Evolutionary conservation across 176 grass and related monocot species (phyloP).

Genomic region (Aegilops umbellulata): DNA sequence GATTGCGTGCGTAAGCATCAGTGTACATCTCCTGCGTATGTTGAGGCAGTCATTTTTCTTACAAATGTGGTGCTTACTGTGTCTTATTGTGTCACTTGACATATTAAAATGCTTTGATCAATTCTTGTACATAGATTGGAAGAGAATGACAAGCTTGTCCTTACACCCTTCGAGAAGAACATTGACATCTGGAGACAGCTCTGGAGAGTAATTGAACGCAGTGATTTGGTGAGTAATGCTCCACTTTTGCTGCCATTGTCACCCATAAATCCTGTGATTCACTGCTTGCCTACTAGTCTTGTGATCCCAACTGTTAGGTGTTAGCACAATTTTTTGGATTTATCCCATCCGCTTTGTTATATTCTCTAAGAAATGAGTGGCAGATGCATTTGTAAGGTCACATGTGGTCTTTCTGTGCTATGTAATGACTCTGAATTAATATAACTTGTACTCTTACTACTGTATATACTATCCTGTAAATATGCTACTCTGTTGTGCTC

Average conservation of each 20-base stretch:
- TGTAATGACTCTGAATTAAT: not conserved
- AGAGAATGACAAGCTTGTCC: constrained; percentile 81
- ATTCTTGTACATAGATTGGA: constrained; percentile 58
- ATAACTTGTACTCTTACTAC: not conserved
- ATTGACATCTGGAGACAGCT: constrained; percentile 99
- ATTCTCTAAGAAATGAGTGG: not conserved
- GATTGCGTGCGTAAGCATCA: not conserved
- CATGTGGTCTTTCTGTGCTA: not conserved
- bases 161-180: constrained; percentile 95
- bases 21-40: not conserved
- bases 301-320: not conserved
- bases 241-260: not conserved
- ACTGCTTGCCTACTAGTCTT: not conserved
- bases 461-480: not conserved
- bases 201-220: constrained; percentile 91
- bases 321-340: not conserved
- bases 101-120: not conserved
- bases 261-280: not conserved
- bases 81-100: not conserved
- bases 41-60: not conserved
- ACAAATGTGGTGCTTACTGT: not conserved
- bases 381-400: not conserved
- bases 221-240: constrained; percentile 68
- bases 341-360: not conserved
- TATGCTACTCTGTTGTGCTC: not conserved